Conservation (phyloP, 768 basidiomycete species). For the Lactarius sp. region DNA sequence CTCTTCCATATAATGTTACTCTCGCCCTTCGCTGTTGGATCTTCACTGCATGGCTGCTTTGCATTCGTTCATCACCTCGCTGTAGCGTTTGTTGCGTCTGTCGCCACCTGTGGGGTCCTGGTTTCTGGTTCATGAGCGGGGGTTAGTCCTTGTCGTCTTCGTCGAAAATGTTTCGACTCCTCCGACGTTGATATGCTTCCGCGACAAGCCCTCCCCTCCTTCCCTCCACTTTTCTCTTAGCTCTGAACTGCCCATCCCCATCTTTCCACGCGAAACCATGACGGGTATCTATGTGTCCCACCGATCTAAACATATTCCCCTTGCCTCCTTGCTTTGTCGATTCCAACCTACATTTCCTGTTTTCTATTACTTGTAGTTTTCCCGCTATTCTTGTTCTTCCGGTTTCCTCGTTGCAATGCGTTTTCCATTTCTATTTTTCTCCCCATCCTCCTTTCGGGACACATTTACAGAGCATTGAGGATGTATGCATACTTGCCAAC, state of each 20-base stretch:
- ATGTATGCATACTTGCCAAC: constrained; percentile 22
- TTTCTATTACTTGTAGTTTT: constrained; percentile 25
- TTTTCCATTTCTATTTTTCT: constrained; percentile 2
- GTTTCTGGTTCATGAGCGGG: constrained; percentile 5
- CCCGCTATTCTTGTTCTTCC: constrained; percentile 16
- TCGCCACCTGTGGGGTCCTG: background rate
- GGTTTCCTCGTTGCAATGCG: constrained; percentile 17
- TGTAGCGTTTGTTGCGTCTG: constrained; percentile 2
- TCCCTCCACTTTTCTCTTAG: background rate
- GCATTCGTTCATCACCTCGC: background rate
- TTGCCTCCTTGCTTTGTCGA: constrained; percentile 18
- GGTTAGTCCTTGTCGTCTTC: background rate
- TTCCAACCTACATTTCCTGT: constrained; percentile 23
- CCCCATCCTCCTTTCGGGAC: constrained; percentile 4
- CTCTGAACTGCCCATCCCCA: background rate
- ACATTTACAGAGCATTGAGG: constrained; percentile 22
- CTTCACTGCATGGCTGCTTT: constrained; percentile 15
- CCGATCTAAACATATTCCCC: constrained; percentile 18
- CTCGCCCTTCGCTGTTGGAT: constrained; percentile 25
- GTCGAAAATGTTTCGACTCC: constrained; percentile 11
- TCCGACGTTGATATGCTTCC: constrained; percentile 14
- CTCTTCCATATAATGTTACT: constrained; percentile 17
- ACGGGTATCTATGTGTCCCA: constrained; percentile 19
- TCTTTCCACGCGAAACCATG: constrained; percentile 12
- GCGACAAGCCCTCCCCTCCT: constrained; percentile 10